Evolutionary conservation across 169 alveolate species (phyloP).

Genomic region (Plasmodium sp.): DNA sequence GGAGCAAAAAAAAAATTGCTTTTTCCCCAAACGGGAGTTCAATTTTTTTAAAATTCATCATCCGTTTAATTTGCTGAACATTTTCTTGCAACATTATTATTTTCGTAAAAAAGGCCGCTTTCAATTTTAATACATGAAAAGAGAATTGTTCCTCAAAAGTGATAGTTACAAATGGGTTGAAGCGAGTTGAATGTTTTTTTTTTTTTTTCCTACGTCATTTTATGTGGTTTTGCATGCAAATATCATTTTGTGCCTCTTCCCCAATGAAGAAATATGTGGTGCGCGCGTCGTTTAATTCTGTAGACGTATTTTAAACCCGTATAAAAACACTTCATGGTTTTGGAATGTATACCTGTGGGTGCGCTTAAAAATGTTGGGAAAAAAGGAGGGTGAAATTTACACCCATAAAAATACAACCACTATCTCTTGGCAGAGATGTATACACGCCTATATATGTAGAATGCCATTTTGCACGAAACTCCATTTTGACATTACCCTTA

Average conservation of each 20-base stretch:
- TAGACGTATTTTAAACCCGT: background rate
- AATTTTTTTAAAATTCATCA: background rate
- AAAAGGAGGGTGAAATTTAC: background rate
- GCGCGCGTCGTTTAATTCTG: background rate
- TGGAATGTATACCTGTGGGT: background rate
- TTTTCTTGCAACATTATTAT: background rate
- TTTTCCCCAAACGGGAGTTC: background rate
- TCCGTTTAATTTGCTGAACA: background rate
- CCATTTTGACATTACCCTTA: background rate
- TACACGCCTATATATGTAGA: background rate
- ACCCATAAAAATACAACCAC: background rate
- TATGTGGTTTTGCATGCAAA: constrained; percentile 2
- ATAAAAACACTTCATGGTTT: background rate
- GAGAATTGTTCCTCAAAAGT: background rate
- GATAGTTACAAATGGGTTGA: background rate
- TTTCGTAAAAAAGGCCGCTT: background rate
- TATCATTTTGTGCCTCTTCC: background rate
- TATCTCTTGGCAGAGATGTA: background rate
- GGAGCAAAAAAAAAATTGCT: background rate
- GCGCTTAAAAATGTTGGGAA: background rate
- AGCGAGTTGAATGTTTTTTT: background rate
- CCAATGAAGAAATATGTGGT: background rate
- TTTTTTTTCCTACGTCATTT: background rate
- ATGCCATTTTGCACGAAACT: background rate
- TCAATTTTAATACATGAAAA: background rate